Evolutionary conservation across 148 eudicot genomes (phyloP), one percentile per base, ranked within the genome.

Genomic region (Amaranthus cruentus): DNA sequence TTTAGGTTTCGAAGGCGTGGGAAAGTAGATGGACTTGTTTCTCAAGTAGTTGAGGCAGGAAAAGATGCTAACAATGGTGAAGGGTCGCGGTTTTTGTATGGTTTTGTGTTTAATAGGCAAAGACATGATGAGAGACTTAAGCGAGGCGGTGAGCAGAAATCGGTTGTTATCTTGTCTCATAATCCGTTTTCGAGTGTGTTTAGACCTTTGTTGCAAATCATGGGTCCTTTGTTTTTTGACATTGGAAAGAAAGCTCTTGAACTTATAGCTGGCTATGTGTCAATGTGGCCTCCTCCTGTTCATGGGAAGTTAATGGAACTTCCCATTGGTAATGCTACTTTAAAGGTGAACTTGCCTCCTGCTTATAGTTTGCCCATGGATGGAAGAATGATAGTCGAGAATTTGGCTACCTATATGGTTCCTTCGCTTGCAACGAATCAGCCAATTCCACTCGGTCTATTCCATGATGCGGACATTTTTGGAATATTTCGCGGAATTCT

Each of bases 111-210:
- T 62, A 95, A 95, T 78, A 91, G 98, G 81, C 94, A 95, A 85
- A 90, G 97, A 77, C 98, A 95, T 57, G 98, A 95, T 68, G 98
- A 95, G 82, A 90, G 89, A 87, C 89, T 95, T 51, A 91, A 88
- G 83, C 85, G 98, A 69, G 98, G 98, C 52, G 98, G 98, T 62
- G 98, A 95, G 66, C 98, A 95, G 78, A 91, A 91, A 76, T 95
- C 98, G 12, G 97, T 95, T 67, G 97, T 95, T 66, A 91, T 95
- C 74, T 80, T 95, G 71, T 95, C 98, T 69, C 92, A 87, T 47
- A 75, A 78, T 76, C 98, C 98, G 8, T 91, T 87, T 78, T 88
- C 92, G 65, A 84, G 90, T 81, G 91, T 95, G 69, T 95, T 95
- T 77, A 91, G 88, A 77, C 97, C 98, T 62, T 67, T 95, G 77